phyloP scores from a whole-genome alignment of 2,329 filamentous ascomycete species.

The Botrytis elliptica region DNA sequence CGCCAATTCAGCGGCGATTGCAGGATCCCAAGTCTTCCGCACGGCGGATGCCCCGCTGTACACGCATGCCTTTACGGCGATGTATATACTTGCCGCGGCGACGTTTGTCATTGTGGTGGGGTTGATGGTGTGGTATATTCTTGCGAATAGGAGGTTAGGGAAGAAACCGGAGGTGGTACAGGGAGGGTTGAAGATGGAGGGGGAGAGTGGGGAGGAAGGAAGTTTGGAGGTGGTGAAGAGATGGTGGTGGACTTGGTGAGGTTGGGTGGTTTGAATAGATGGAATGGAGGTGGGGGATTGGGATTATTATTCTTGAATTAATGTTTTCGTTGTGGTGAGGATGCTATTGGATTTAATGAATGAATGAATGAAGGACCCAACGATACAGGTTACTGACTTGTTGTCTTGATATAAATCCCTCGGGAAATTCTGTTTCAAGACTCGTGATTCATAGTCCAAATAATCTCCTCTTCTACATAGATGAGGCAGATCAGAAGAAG shows the following conservation, averaged over 20 bases:
- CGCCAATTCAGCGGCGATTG: not conserved
- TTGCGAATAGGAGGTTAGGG: not conserved
- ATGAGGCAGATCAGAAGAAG: not conserved
- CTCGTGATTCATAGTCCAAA: not conserved
- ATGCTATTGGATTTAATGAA: not conserved
- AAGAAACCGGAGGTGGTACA: not conserved
- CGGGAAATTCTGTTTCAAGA: not conserved
- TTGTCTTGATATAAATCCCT: not conserved
- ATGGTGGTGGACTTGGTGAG: not conserved
- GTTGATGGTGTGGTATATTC: not conserved
- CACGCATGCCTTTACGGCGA: not conserved
- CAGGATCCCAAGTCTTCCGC: not conserved
- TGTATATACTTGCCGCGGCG: not conserved
- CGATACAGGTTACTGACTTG: not conserved
- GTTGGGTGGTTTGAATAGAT: not conserved
- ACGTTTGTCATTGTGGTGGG: not conserved
- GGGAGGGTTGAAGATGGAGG: not conserved
- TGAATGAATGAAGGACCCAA: not conserved
- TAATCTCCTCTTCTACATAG: not conserved
- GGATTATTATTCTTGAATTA: not conserved
- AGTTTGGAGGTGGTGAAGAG: not conserved
- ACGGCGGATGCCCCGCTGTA: not conserved
- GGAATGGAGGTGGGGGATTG: not conserved
- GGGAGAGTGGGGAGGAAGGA: not conserved
- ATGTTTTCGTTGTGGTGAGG: not conserved